Percentiles rank a stretch among this genome's conserved stretches.
Conservation (phyloP, 352 stramenopile genomes). For the Phytophthora podocarpi region DNA sequence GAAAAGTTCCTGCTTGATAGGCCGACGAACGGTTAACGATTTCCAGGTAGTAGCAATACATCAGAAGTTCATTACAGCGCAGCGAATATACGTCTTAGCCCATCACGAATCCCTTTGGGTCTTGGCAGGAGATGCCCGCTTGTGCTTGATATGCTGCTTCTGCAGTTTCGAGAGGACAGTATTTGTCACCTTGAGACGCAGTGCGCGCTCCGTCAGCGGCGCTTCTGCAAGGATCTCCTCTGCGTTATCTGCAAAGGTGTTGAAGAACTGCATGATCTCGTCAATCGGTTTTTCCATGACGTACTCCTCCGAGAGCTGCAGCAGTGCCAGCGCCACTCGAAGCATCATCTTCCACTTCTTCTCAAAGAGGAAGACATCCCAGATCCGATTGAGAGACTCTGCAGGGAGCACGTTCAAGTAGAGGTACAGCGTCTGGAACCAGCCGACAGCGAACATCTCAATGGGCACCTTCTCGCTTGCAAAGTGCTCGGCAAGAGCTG, state of each 20-base stretch:
- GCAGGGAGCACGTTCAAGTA: conserved; percentile 84
- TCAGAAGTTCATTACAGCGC: conserved; percentile 14
- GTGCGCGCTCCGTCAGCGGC: conserved; percentile 47
- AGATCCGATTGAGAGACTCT: conserved; percentile 78
- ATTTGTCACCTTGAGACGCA: conserved; percentile 84
- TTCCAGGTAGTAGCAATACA: conserved; percentile 21
- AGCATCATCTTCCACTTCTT: conserved; percentile 89
- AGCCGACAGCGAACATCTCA: conserved; percentile 89
- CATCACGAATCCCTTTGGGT: conserved; percentile 4
- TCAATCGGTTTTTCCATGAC: conserved; percentile 77
- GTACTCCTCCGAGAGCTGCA: conserved; percentile 68
- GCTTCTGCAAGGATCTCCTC: conserved; percentile 63
- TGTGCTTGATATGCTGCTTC: conserved; percentile 66
- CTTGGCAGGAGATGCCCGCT: conserved; percentile 46
- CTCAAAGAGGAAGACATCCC: conserved; percentile 87
- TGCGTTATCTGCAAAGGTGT: conserved; percentile 70
- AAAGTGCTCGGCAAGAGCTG: conserved; percentile 72
- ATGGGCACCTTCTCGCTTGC: conserved; percentile 77
- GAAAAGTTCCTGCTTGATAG: conserved; percentile 34
- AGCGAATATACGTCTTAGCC: not conserved
- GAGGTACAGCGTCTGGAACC: conserved; percentile 89
- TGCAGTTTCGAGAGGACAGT: conserved; percentile 72
- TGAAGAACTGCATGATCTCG: conserved; percentile 89
- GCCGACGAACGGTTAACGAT: too few relatives aligned
- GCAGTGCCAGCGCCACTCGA: conserved; percentile 66